These are phyloP conservation scores for Asterella californica DNA, from an alignment of 225 moss, liverwort and hornwort genomes.

Conservation along the genomic window DNA sequence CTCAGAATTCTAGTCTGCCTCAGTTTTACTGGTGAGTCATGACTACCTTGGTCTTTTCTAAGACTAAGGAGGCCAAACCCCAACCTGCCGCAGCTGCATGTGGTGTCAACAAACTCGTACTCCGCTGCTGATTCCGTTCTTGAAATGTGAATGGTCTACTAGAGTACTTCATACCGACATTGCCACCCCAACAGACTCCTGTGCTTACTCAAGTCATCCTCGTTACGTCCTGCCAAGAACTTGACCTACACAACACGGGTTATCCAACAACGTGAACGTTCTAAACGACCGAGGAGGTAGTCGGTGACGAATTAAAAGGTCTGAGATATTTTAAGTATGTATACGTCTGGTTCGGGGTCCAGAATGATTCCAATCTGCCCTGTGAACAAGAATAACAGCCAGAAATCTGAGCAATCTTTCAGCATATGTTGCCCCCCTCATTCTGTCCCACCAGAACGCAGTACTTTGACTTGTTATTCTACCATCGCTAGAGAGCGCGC, in stretches of 20 bases:
- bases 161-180: too few species aligned
- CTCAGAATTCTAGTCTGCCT: too few species aligned
- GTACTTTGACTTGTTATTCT: background rate
- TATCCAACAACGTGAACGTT: background rate
- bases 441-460: too few species aligned
- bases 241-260: background rate
- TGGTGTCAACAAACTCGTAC: background rate
- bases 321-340: background rate
- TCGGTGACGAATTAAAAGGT: background rate
- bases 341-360: background rate
- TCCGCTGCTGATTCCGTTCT: background rate
- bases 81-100: background rate
- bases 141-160: background rate
- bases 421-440: too few species aligned
- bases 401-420: too few species aligned
- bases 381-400: background rate
- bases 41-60: background rate
- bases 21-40: too few species aligned
- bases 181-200: too few species aligned
- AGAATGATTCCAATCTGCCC: background rate
- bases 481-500: background rate
- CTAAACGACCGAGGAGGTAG: background rate
- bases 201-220: too few species aligned
- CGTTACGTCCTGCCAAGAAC: background rate
- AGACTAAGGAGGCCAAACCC: background rate